phyloP scores from a whole-genome alignment of 192 early-diverging fungal genomes.

The Coemansia sp. region DNA sequence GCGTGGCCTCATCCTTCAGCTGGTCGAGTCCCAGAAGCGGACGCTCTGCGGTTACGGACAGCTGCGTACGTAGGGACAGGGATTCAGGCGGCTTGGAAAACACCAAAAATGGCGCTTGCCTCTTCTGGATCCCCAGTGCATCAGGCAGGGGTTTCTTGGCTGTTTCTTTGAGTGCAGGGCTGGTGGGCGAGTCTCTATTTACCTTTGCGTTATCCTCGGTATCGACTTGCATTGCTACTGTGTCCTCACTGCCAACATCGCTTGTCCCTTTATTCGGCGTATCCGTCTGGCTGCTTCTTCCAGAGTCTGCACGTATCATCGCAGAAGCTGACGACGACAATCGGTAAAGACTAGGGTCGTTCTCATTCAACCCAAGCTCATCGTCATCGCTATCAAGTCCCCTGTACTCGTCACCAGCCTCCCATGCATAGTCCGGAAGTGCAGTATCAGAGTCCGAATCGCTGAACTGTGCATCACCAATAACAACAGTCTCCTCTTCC shows the following conservation, averaged over 20 bases:
- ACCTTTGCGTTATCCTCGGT: constrained; percentile 6
- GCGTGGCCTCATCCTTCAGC: constrained; percentile 14
- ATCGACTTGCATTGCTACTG: constrained; percentile 26
- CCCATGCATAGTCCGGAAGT: constrained; percentile 8
- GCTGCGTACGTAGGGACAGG: constrained; percentile 44
- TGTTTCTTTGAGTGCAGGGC: not conserved
- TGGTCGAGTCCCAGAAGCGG: constrained; percentile 17
- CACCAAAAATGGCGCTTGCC: not conserved
- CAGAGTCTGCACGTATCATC: not conserved
- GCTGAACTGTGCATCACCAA: not conserved
- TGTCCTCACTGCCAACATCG: not conserved
- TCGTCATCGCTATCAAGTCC: constrained; percentile 17
- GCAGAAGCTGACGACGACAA: not conserved
- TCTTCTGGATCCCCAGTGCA: not conserved
- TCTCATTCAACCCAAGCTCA: constrained; percentile 28
- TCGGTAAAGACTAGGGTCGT: constrained; percentile 48
- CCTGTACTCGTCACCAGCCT: constrained; percentile 16
- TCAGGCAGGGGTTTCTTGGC: not conserved
- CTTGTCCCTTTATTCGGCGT: not conserved
- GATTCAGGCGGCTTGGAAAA: constrained; percentile 43
- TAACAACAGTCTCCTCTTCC: not conserved
- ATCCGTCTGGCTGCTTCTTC: not conserved
- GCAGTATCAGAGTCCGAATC: not conserved
- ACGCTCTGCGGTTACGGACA: constrained; percentile 19
- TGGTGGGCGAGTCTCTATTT: not conserved